Conservation (phyloP, 2,329 filamentous ascomycete species). For the Rutstroemia sp. region DNA sequence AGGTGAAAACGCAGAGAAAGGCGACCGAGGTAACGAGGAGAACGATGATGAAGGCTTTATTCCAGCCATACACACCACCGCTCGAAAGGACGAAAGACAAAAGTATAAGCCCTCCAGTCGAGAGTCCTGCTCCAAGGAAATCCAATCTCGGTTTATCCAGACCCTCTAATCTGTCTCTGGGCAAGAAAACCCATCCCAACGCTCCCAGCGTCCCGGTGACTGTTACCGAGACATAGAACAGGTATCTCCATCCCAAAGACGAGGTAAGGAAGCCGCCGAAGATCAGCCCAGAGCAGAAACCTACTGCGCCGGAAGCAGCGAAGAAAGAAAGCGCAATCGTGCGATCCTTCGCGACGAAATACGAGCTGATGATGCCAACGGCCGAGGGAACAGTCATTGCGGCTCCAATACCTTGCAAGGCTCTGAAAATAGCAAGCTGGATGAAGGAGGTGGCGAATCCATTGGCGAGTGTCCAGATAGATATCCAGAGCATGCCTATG, state of each 20-base stretch:
- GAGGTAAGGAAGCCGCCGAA: conserved; percentile 34
- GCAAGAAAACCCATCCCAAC: conserved; percentile 32
- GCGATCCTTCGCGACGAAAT: conserved; percentile 33
- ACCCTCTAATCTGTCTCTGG: conserved; percentile 31
- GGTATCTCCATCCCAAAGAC: conserved; percentile 33
- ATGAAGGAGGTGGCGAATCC: conserved; percentile 37
- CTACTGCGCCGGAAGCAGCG: conserved; percentile 33
- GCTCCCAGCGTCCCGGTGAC: conserved; percentile 28
- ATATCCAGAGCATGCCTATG: conserved; percentile 31
- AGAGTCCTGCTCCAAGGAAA: conserved; percentile 35
- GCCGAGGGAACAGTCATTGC: conserved; percentile 41
- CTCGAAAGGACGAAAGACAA: conserved; percentile 39
- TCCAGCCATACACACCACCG: conserved; percentile 40
- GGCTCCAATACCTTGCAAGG: conserved; percentile 38
- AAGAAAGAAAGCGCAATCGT: conserved; percentile 35
- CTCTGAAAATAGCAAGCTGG: conserved; percentile 36
- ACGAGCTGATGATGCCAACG: conserved; percentile 38
- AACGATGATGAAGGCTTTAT: conserved; percentile 37
- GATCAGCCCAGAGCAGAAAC: conserved; percentile 35
- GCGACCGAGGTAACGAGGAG: conserved; percentile 33
- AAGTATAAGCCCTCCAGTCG: conserved; percentile 36
- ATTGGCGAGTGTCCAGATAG: conserved; percentile 31
- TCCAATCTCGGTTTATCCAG: conserved; percentile 33
- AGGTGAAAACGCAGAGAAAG: conserved; percentile 33
- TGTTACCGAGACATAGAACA: conserved; percentile 32